Percentiles rank a stretch among this genome's conserved stretches.
Conservation (phyloP, 1,284 basidiomycete species). For the Tranzscheliella williamsii region DNA sequence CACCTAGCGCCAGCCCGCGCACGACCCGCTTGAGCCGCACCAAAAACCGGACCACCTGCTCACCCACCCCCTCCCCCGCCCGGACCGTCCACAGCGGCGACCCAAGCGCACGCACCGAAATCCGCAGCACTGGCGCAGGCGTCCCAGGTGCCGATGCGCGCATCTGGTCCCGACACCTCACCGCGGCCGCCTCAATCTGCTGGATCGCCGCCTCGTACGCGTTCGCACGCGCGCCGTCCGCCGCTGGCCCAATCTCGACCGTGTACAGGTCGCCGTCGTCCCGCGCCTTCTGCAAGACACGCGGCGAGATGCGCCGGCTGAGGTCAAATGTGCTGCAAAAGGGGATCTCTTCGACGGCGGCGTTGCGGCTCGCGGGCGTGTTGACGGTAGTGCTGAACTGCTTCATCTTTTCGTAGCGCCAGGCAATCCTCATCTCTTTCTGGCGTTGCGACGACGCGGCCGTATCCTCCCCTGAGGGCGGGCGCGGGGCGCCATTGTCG, state of each 20-base stretch:
- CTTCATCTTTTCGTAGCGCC: constrained; percentile 91
- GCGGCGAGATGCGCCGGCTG: constrained; percentile 61
- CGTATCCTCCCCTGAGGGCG: neutral
- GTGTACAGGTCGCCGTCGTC: constrained; percentile 13
- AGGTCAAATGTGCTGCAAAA: constrained; percentile 77
- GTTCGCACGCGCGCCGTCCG: neutral
- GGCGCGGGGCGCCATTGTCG: neutral
- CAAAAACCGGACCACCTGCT: constrained; percentile 41
- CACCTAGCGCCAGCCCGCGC: constrained; percentile 38
- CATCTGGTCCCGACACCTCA: constrained; percentile 5
- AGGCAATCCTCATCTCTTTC: constrained; percentile 66
- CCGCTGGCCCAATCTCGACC: constrained; percentile 12
- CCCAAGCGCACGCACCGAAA: constrained; percentile 45
- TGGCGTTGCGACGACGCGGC: constrained; percentile 5
- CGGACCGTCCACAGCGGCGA: constrained; percentile 36
- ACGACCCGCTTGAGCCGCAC: constrained; percentile 37
- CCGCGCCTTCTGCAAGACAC: constrained; percentile 29
- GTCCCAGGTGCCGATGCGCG: neutral
- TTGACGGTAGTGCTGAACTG: constrained; percentile 82
- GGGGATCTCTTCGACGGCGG: constrained; percentile 50
- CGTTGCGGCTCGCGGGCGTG: constrained; percentile 4
- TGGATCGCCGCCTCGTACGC: constrained; percentile 24
- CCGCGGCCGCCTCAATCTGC: constrained; percentile 18
- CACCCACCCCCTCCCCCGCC: constrained; percentile 4
- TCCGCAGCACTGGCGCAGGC: constrained; percentile 37